Evolutionary conservation across 2,329 filamentous ascomycete genomes (phyloP), one percentile per base, ranked within the genome.

Genomic region (Penicillium thymicola): DNA sequence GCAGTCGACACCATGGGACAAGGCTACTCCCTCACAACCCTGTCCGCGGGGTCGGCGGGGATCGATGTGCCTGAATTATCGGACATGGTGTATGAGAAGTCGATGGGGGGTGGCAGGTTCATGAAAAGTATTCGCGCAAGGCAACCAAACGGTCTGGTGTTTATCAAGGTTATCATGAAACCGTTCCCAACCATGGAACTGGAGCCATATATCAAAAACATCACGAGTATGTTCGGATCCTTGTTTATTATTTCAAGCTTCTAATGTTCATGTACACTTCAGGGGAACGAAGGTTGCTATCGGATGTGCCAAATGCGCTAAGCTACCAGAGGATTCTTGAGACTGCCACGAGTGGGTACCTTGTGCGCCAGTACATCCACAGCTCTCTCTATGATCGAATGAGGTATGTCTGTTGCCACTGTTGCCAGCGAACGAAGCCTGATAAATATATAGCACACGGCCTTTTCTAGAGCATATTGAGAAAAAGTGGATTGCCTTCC

Each of bases 401-500:
- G 75, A 85, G 80, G 80, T 82, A 73, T 56, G 64, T 51, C 38
- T 40, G 11, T 28, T 21, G 18, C 23, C 38, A 6, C 38, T 36
- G 16, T 25, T 37, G 16, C 23, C 21, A 44, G 25, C n/a, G 11
- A 23, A 7, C 9, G 21, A 41, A 25, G 34, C n/a, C 70, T 76
- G 57, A 76, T 62, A 13, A 32, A n/a, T 10, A 48, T 16, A 49
- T 57, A 96, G 94, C 75, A 99, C 94, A 9, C 86, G 95, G 8
- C 95, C 94, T 0, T 99, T 99, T 66, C 80, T 97, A 10, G 95
- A 99, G 75, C 90, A 96, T 63, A 94, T 99, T 63, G 94, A 99
- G 75, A 97, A 97, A 82, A 97, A 96, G 78, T 99, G 94, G 94
- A 83, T 99, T 49, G 90, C 93, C 0, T 99, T 96, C 67, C 94